Conservation (phyloP, 1,284 basidiomycete genomes). For the Flammula alnicola region DNA sequence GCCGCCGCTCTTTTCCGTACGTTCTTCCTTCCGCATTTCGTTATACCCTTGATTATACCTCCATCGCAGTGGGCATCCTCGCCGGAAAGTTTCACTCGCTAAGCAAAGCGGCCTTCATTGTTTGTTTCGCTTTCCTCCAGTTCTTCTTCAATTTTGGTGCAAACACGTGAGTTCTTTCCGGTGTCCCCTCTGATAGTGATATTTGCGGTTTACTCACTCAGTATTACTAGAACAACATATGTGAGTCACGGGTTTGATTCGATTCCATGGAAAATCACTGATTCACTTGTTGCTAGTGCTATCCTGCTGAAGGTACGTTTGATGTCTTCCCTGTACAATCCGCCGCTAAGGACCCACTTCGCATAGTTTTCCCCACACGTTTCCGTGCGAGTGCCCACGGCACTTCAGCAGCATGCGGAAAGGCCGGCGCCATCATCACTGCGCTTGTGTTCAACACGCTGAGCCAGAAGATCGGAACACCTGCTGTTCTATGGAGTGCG, state of each 20-base stretch:
- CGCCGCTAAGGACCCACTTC: slow-evolving; percentile 3
- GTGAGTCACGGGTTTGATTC: no score
- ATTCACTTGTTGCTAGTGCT: no score
- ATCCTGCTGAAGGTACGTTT: slow-evolving; percentile 63
- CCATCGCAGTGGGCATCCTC: slow-evolving; percentile 57
- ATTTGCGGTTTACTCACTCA: background rate
- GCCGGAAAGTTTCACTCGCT: slow-evolving; percentile 70
- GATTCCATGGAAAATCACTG: no score
- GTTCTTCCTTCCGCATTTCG: slow-evolving; percentile 28
- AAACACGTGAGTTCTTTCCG: slow-evolving; percentile 64
- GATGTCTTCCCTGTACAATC: background rate
- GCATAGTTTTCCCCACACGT: slow-evolving; percentile 85
- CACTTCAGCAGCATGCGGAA: slow-evolving; percentile 78
- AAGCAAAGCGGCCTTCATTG: slow-evolving; percentile 67
- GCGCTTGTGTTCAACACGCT: slow-evolving; percentile 81
- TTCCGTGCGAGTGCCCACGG: slow-evolving; percentile 84
- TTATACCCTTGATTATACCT: background rate
- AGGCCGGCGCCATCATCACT: slow-evolving; percentile 83
- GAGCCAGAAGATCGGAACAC: slow-evolving; percentile 65
- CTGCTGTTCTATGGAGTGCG: slow-evolving; percentile 66
- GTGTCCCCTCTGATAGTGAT: background rate
- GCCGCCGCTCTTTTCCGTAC: slow-evolving; percentile 69
- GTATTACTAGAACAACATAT: no score
- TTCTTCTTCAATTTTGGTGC: slow-evolving; percentile 87
- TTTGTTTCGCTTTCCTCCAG: slow-evolving; percentile 67